Percentiles rank a stretch among this genome's conserved stretches.
phyloP scores from a whole-genome alignment of 495 filamentous ascomycete species.

The Xylaria scruposa region DNA sequence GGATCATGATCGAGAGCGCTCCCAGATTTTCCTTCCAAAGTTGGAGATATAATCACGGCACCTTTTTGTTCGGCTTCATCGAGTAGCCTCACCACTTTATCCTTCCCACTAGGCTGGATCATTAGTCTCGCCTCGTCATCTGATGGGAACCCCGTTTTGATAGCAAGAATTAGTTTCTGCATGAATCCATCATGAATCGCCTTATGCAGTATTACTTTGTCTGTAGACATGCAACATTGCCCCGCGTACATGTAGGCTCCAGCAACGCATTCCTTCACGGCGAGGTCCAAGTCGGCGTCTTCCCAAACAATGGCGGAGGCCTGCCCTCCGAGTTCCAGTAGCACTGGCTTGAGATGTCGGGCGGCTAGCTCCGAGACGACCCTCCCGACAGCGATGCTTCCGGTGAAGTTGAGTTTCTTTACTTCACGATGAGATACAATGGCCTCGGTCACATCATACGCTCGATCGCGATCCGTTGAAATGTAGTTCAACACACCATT shows the following conservation, averaged over 20 bases:
- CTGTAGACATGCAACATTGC: slow-evolving; percentile 4
- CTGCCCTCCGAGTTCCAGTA: neutral
- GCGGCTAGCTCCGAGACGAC: neutral
- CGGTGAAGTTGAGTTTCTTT: neutral
- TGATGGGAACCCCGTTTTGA: neutral
- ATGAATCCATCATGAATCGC: neutral
- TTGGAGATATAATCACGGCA: neutral
- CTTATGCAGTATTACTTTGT: neutral
- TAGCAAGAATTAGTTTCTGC: neutral
- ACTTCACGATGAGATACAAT: slow-evolving; percentile 4
- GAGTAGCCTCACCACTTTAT: neutral
- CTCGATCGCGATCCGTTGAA: neutral
- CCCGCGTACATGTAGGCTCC: neutral
- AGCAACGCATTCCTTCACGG: neutral
- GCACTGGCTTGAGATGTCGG: neutral
- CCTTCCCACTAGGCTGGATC: neutral
- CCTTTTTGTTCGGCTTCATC: neutral
- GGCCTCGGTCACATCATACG: neutral
- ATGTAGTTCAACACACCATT: neutral
- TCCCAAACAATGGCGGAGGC: neutral
- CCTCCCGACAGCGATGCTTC: neutral
- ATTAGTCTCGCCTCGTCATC: neutral
- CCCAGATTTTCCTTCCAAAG: neutral
- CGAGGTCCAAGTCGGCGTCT: slow-evolving; percentile 1
- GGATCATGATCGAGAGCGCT: neutral